phyloP scores from a whole-genome alignment of 2,329 filamentous ascomycete species.

The Penicillium occitanis region DNA sequence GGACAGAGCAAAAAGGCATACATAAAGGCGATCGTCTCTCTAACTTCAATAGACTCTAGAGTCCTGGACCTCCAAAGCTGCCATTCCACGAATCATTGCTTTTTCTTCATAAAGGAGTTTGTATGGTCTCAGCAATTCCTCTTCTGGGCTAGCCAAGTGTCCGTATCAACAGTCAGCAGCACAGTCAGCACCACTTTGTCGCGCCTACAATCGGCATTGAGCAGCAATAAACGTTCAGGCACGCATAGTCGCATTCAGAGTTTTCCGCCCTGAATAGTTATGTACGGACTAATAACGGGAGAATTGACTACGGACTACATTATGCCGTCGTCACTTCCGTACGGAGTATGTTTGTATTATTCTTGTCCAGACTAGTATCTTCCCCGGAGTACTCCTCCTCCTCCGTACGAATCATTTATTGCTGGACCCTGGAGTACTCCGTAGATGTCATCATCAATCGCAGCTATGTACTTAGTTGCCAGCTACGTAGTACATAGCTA shows the following conservation, averaged over 20 bases:
- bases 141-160: neutral
- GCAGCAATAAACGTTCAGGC: neutral
- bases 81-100: constrained; percentile 1
- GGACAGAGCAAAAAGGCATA: neutral
- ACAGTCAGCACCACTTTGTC: neutral
- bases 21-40: neutral
- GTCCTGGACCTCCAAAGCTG: neutral
- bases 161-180: neutral
- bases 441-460: neutral
- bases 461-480: neutral
- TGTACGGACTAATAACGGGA: neutral
- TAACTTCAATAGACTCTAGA: neutral
- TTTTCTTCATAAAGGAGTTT: neutral
- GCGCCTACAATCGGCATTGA: neutral
- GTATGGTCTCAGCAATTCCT: constrained; percentile 7
- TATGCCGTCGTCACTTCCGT: neutral
- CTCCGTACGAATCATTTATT: neutral
- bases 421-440: neutral
- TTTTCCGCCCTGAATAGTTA: neutral
- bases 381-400: neutral
- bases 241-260: neutral
- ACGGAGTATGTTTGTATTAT: neutral
- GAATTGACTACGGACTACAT: neutral
- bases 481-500: neutral
- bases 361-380: neutral